phyloP scores from a whole-genome alignment of 495 filamentous ascomycete genomes.

The Tetracladium marchalianum region DNA sequence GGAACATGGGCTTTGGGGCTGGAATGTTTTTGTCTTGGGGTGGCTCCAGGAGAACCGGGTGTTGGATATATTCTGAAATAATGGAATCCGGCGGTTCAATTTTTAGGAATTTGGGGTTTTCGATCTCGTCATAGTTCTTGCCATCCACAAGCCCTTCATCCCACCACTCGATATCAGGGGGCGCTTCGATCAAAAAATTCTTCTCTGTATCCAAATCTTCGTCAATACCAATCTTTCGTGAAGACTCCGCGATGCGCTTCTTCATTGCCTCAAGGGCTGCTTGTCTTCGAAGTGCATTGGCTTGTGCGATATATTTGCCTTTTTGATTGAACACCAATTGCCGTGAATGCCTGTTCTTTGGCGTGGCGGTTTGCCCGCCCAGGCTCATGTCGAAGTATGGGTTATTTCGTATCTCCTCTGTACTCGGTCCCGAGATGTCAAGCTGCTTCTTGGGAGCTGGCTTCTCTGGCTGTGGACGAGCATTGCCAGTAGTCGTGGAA shows the following conservation, averaged over 20 bases:
- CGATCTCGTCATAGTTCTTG: constrained; percentile 60
- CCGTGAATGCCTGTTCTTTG: constrained; percentile 54
- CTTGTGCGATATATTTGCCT: constrained; percentile 93
- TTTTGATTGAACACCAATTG: constrained; percentile 89
- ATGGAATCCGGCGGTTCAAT: constrained; percentile 72
- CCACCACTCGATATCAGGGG: constrained; percentile 96
- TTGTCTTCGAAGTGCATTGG: constrained; percentile 75
- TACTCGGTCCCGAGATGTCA: constrained; percentile 58
- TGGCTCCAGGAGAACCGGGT: constrained; percentile 84
- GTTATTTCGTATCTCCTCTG: constrained; percentile 62
- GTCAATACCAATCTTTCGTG: constrained; percentile 78
- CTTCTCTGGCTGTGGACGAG: constrained; percentile 36
- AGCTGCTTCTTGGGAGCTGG: constrained; percentile 49
- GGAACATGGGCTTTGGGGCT: constrained; percentile 78
- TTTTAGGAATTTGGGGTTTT: constrained; percentile 54
- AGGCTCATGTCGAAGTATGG: constrained; percentile 79
- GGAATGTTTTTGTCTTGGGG: constrained; percentile 79
- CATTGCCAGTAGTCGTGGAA: constrained; percentile 48
- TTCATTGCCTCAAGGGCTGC: constrained; percentile 90
- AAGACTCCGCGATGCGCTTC: constrained; percentile 75
- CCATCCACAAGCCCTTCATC: constrained; percentile 77
- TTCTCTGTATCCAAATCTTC: constrained; percentile 87
- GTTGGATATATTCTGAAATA: constrained; percentile 82
- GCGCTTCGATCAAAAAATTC: constrained; percentile 71
- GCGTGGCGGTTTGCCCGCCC: constrained; percentile 49